Evolutionary conservation across 495 filamentous ascomycete species (phyloP).

Genomic region (Aspergillus funiculosus): DNA sequence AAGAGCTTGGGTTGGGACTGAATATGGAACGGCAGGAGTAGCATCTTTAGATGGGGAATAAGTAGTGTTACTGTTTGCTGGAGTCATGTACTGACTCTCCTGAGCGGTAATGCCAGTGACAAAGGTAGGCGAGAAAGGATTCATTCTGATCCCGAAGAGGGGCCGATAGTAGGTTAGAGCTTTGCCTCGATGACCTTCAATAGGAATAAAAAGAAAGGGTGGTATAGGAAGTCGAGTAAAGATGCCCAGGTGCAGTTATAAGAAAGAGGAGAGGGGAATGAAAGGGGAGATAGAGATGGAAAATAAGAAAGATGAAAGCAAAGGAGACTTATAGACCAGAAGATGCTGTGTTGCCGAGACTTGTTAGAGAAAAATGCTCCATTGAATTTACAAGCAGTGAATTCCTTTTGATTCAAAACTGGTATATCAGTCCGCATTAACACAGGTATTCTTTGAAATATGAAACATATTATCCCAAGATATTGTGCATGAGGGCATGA

Average conservation of each 20-base stretch:
- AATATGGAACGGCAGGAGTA: background rate
- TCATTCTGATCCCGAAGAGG: background rate
- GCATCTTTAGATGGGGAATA: background rate
- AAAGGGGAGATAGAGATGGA: conserved; percentile 8
- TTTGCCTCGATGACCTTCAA: no score
- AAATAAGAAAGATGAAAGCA: conserved; percentile 23
- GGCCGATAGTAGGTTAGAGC: no score
- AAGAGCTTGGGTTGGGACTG: background rate
- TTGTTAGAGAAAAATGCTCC: no score
- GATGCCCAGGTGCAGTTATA: background rate
- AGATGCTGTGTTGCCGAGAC: no score
- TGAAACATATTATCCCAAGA: no score
- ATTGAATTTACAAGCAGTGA: no score
- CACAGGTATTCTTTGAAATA: no score
- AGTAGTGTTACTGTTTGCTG: conserved; percentile 1
- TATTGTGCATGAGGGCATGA: no score
- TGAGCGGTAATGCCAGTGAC: conserved; percentile 1
- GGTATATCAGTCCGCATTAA: no score
- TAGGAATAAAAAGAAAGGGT: no score
- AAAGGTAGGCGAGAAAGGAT: conserved; percentile 7
- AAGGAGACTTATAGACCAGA: no score
- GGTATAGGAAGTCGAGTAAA: background rate
- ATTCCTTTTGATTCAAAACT: no score
- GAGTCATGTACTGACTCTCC: conserved; percentile 1
- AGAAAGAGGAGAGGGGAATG: conserved; percentile 1